Conservation (phyloP, 305 asterid genomes). For the Caryopteris hybrid region DNA sequence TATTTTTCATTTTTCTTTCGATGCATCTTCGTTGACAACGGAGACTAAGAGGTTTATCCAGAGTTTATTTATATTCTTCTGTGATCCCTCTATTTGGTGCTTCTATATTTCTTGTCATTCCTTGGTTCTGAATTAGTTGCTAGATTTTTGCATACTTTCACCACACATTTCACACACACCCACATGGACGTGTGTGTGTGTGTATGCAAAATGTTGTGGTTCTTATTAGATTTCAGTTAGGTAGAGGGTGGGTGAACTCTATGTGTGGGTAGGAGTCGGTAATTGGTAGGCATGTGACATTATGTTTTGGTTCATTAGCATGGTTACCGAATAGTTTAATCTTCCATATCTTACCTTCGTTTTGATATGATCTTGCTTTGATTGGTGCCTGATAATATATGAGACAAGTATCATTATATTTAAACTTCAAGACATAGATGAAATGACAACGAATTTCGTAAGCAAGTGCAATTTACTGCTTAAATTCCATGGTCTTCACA, state of each 20-base stretch:
- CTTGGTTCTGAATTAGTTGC: slow-evolving; percentile 1
- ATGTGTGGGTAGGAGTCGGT: slow-evolving; percentile 3
- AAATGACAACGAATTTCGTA: not conserved
- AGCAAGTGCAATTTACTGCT: not conserved
- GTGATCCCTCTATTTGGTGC: not conserved
- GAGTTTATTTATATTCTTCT: not conserved
- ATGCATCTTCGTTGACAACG: slow-evolving; percentile 1
- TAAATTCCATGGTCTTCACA: not conserved
- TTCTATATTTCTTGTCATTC: not conserved
- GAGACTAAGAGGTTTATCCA: not conserved
- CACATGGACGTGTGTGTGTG: no score
- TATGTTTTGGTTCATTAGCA: not conserved
- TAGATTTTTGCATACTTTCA: no score
- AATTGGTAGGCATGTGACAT: not conserved
- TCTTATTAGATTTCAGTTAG: slow-evolving; percentile 1
- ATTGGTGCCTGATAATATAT: not conserved
- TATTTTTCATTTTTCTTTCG: no score
- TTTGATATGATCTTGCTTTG: not conserved
- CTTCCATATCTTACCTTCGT: not conserved
- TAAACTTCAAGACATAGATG: not conserved
- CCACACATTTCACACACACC: no score
- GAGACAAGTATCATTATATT: not conserved
- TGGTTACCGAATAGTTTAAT: not conserved
- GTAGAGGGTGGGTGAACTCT: not conserved
- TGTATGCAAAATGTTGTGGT: not conserved